Conservation (phyloP, 2,329 filamentous ascomycete genomes). For the Pyrenophora graminea region DNA sequence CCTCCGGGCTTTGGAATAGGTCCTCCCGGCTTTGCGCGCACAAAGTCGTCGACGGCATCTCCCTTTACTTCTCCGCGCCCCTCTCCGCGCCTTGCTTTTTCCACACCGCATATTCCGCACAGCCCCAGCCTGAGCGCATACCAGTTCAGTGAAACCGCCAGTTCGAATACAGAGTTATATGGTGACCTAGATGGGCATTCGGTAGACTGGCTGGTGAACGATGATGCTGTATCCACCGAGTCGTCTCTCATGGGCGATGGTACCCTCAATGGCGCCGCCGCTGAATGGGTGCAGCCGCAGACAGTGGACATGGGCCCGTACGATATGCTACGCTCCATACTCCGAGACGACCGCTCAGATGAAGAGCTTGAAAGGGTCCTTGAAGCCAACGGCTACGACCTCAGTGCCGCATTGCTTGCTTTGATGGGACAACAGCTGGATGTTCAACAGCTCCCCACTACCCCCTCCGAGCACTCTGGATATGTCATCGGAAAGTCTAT, state of each 20-base stretch:
- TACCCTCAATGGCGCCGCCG: constrained; percentile 75
- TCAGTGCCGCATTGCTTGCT: constrained; percentile 86
- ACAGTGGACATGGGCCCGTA: constrained; percentile 95
- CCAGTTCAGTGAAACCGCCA: constrained; percentile 79
- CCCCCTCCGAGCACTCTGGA: constrained; percentile 62
- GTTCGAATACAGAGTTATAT: constrained; percentile 80
- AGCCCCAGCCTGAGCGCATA: constrained; percentile 94
- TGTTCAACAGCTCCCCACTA: constrained; percentile 51
- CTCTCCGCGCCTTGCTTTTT: constrained; percentile 86
- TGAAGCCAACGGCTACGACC: constrained; percentile 86
- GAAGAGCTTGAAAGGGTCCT: constrained; percentile 94
- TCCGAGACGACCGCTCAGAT: constrained; percentile 85
- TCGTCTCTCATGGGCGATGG: constrained; percentile 73
- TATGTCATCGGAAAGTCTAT: constrained; percentile 90
- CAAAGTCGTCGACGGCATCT: constrained; percentile 74
- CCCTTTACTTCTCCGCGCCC: constrained; percentile 93
- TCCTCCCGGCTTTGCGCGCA: constrained; percentile 74
- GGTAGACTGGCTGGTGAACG: constrained; percentile 92
- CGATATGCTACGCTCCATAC: constrained; percentile 93
- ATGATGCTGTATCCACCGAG: constrained; percentile 80
- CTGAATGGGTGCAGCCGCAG: constrained; percentile 72
- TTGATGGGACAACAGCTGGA: constrained; percentile 77
- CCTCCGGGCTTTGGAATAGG: constrained; percentile 76
- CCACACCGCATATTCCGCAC: constrained; percentile 87
- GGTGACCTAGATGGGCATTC: constrained; percentile 92